Evolutionary conservation across 805 yeast species (phyloP).

Genomic region (Saccharomyces eubayanus): DNA sequence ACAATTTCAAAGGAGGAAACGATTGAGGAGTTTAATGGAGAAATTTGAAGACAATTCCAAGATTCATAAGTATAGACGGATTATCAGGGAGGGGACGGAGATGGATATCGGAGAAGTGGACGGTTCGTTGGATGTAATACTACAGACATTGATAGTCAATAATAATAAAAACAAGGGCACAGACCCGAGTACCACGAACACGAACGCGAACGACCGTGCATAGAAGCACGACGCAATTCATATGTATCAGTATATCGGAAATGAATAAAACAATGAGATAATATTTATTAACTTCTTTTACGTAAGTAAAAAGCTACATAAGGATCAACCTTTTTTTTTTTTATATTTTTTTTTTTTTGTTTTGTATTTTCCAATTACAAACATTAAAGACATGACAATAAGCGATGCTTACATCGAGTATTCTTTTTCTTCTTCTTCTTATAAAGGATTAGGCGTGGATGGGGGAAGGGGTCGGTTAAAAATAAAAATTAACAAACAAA

Average conservation of each 20-base stretch:
- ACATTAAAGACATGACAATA: background rate
- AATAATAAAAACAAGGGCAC: background rate
- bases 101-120: constrained; percentile 61
- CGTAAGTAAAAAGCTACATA: constrained; percentile 4
- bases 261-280: background rate
- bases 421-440: background rate
- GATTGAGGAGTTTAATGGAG: constrained; percentile 31
- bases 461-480: background rate
- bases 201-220: background rate
- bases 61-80: constrained; percentile 58
- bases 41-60: constrained; percentile 37
- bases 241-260: background rate
- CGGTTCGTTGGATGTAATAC: constrained; percentile 54
- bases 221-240: background rate
- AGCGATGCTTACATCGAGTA: background rate
- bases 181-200: background rate
- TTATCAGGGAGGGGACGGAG: constrained; percentile 63
- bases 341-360: background rate
- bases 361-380: background rate
- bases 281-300: constrained; percentile 1
- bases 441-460: background rate
- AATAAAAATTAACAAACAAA: background rate
- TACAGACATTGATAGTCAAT: constrained; percentile 18
- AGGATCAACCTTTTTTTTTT: constrained; percentile 7
- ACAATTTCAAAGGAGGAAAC: constrained; percentile 36